Evolutionary conservation across 139 green algal genomes (phyloP).

Genomic region (Coelastrella sp.): DNA sequence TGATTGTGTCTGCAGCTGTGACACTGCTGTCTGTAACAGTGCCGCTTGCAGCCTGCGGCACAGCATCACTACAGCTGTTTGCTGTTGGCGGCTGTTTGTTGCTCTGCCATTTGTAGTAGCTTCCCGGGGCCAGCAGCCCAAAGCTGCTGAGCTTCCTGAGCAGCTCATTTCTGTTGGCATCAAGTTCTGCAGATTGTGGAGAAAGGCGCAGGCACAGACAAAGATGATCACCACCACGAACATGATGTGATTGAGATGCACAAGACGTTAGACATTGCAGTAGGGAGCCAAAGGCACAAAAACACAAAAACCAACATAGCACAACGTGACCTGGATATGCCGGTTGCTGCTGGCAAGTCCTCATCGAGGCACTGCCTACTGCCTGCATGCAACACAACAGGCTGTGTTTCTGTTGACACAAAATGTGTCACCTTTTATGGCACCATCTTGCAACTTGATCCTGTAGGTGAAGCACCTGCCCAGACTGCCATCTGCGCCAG

Average conservation of each 20-base stretch:
- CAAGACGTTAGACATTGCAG: too few relatives aligned
- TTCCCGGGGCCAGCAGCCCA: not conserved
- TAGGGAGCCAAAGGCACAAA: too few relatives aligned
- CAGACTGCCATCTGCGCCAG: not conserved
- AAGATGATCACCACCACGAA: too few relatives aligned
- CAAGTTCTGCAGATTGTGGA: not conserved
- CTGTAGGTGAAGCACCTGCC: constrained; percentile 10
- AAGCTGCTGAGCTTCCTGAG: constrained; percentile 5
- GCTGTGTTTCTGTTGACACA: not conserved
- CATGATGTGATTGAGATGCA: too few relatives aligned
- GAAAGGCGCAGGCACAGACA: too few relatives aligned
- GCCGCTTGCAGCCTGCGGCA: too few relatives aligned
- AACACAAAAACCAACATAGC: too few relatives aligned
- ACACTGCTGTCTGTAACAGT: too few relatives aligned
- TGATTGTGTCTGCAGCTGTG: not conserved
- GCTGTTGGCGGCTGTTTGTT: not conserved
- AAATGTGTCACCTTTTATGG: not conserved
- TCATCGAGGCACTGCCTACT: too few relatives aligned
- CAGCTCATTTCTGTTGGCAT: not conserved
- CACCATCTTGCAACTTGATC: not conserved
- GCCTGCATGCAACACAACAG: not conserved
- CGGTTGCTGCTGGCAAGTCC: too few relatives aligned
- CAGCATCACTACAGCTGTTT: not conserved
- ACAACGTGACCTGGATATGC: too few relatives aligned
- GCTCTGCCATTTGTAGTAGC: not conserved